Base-by-base conservation (phyloP, 306 rosid genomes). In the Glycyrrhiza uralensis region DNA sequence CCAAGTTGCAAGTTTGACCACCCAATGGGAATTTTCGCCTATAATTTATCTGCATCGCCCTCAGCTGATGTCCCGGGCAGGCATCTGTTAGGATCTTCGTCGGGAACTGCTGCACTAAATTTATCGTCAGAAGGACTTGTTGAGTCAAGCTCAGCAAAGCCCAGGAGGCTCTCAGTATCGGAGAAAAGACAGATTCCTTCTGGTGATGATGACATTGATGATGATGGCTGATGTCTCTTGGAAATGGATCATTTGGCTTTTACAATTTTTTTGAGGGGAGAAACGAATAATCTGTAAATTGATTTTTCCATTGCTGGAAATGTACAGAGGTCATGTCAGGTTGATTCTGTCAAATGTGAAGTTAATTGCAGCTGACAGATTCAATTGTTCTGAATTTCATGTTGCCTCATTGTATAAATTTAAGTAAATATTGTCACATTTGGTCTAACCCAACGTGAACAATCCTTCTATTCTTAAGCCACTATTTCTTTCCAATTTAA, bases 1-100 rank as follows among this genome's bases (percentile, higher is more conserved):
- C 98, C 98, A 19, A 90, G 96, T 84, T 93, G 98, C 92, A 93
- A 93, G 87, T 93, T 93, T 78, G 90, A 90, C 65, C 98, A 93
- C 66, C 97, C 98, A 44, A 88, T 87, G 92, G 91, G 85, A 73
- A 79, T 90, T 80, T 85, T 87, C 70, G 19, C 91, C 8, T 88
- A 85, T 75, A 82, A 88, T 71, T 67, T 75, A 22, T 68, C 96
- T n/a, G 85, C 89, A 63, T 76, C 98, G 8, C 77, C 92, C 72
- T 85, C 92, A 6, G 74, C 86, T 15, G 90, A 85, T 50, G 56
- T 79, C 69, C 86, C 91, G 4, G 88, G 60, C 39, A 86, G 85
- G 33, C 94, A 72, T 68, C 76, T 88, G 62, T 60, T 92, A 62
- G 95, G 92, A 55, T 83, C 98, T 13, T 74, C 96, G 2, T 88